These are phyloP conservation scores for Verticillium dahliae DNA, from an alignment of 2,329 filamentous ascomycete genomes.

Conservation along the genomic window DNA sequence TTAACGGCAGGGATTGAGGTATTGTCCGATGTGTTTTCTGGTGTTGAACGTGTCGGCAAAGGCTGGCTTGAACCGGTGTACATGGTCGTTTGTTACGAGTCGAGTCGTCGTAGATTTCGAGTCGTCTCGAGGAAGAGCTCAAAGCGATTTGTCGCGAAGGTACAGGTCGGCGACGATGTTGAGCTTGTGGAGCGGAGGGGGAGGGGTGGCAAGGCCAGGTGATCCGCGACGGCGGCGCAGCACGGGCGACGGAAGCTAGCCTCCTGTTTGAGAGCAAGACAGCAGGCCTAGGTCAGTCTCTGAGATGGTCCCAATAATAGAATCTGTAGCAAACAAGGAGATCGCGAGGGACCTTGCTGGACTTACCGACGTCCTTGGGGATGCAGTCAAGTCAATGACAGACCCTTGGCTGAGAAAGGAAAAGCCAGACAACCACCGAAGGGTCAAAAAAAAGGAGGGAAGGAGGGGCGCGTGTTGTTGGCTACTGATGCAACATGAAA, in stretches of 20 bases:
- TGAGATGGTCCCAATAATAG: background rate
- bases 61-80: conserved; percentile 11
- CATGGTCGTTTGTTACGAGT: conserved; percentile 5
- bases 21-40: conserved; percentile 4
- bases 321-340: background rate
- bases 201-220: background rate
- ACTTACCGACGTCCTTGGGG: background rate
- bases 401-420: background rate
- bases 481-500: background rate
- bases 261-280: background rate
- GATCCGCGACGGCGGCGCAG: background rate
- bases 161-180: background rate
- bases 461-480: background rate
- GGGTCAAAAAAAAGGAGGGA: background rate
- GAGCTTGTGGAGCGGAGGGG: background rate
- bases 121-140: background rate
- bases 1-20: conserved; percentile 3
- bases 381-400: background rate
- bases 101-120: background rate
- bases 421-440: background rate
- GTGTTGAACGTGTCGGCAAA: conserved; percentile 7
- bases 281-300: background rate
- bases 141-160: background rate
- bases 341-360: background rate
- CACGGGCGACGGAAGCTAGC: background rate